phyloP scores from a whole-genome alignment of 164 flowering plant species.

The Aristolochia contorta region DNA sequence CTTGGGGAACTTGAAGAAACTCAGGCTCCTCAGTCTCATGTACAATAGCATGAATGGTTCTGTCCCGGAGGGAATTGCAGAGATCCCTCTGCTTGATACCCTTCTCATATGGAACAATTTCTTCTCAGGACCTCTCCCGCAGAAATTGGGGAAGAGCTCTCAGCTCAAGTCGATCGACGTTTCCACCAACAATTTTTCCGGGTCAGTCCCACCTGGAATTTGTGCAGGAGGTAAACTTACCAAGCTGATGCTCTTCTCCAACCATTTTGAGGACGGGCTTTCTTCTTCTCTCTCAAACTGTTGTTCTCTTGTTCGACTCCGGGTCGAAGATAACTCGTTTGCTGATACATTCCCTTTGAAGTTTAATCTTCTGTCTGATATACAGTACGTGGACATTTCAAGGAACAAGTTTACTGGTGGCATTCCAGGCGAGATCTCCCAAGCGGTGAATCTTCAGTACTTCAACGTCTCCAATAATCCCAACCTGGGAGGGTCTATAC shows the following conservation, averaged over 20 bases:
- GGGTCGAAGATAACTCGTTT: slow-evolving; percentile 74
- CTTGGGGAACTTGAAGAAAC: slow-evolving; percentile 56
- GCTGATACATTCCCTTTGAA: slow-evolving; percentile 61
- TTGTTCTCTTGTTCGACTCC: slow-evolving; percentile 71
- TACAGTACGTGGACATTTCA: slow-evolving; percentile 70
- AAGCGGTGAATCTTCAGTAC: slow-evolving; percentile 58
- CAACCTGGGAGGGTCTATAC: slow-evolving; percentile 47
- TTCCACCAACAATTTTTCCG: slow-evolving; percentile 64
- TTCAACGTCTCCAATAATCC: slow-evolving; percentile 67
- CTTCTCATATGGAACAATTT: slow-evolving; percentile 81
- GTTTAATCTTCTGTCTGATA: slow-evolving; percentile 37
- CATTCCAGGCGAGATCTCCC: slow-evolving; percentile 45
- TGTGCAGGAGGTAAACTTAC: slow-evolving; percentile 52
- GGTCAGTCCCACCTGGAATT: slow-evolving; percentile 58
- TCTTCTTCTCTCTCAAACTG: slow-evolving; percentile 65
- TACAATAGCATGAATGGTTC: slow-evolving; percentile 62
- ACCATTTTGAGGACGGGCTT: slow-evolving; percentile 55
- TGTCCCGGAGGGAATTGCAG: slow-evolving; percentile 63
- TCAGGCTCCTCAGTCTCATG: slow-evolving; percentile 72
- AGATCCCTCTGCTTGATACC: slow-evolving; percentile 66
- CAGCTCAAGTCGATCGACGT: slow-evolving; percentile 76
- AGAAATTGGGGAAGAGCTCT: slow-evolving; percentile 52
- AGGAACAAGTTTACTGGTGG: slow-evolving; percentile 64
- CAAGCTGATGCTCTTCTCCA: slow-evolving; percentile 72
- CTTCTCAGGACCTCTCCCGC: slow-evolving; percentile 74